A percentile compares a stretch with the other conserved stretches of the same genome.
phyloP scores from a whole-genome alignment of 257 asterid genomes.

The Paraleonurus japonicus region DNA sequence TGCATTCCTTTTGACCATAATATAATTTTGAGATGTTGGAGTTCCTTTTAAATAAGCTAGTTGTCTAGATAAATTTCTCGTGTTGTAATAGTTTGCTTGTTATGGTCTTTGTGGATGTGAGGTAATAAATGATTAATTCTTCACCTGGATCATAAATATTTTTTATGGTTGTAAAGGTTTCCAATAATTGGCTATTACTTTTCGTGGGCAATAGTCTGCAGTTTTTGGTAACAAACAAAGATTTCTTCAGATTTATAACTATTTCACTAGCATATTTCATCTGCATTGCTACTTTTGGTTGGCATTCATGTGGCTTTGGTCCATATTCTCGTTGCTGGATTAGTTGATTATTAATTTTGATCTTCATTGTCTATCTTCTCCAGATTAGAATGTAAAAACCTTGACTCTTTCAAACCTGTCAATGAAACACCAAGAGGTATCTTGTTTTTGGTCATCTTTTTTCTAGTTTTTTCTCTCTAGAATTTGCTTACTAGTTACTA shows the following conservation, averaged over 20 bases:
- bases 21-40: neutral
- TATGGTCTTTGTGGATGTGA: neutral
- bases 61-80: neutral
- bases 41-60: neutral
- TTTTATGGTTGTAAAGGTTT: neutral
- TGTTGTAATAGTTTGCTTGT: neutral
- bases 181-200: neutral
- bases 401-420: conserved; percentile 28
- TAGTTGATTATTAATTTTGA: neutral
- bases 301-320: neutral
- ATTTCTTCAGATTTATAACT: neutral
- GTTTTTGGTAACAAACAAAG: neutral
- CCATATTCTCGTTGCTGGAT: neutral
- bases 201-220: neutral
- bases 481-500: conserved; percentile 18
- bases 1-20: neutral
- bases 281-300: neutral
- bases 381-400: conserved; percentile 51
- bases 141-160: neutral
- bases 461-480: neutral
- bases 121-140: neutral
- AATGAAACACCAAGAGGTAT: conserved; percentile 47
- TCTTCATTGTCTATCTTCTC: conserved; percentile 21
- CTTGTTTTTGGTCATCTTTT: conserved; percentile 20
- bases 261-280: neutral